Base-by-base conservation (phyloP, 208 protist species). In the Trypanosoma cruzi region DNA sequence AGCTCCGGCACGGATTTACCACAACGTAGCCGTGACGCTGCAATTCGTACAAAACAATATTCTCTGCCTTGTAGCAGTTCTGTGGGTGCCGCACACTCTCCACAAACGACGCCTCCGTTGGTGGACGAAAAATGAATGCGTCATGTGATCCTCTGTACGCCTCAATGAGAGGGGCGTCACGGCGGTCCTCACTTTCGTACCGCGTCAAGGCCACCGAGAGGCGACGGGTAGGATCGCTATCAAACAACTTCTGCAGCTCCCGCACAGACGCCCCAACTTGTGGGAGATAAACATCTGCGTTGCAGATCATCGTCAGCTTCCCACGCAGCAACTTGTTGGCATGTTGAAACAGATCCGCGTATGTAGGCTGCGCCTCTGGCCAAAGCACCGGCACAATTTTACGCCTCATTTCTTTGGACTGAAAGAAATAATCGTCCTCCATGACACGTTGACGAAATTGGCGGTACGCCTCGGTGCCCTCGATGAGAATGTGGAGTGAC, bases 51-150 rank as follows among this genome's bases (percentile, higher is more conserved):
- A 96, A 63, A 28, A 96, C 89, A 37, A 96, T 79, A 73, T 96
- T 96, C 77, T 96, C 91, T 5, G 85, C 82, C 64, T 93, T 84
- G 73, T 96, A 96, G 63, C 77, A 79, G 75, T 96, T 96, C 67
- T 96, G 91, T 16, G 75, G 74, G 64, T 96, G 91, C 0, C 40
- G 22, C n/a, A 93, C 80, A 26, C 53, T 36, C 3, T 49, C 54
- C 4, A 96, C 5, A 31, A 96, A 80, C 3, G 64, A 29, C 14
- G 31, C 11, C 24, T 85, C 74, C 20, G 93, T 22, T 13, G 91
- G 88, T 6, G 88, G 81, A 22, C 55, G 36, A 16, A 96, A 28
- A 0, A 94, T 63, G 67, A 96, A 96, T 24, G 91, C 91, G 61
- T 96, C 88, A 58, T 96, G 91, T 0, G 91, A 96, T 53, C 91